Evolutionary conservation across 2,329 filamentous ascomycete species (phyloP).

Genomic region (Venturia aucupariae): DNA sequence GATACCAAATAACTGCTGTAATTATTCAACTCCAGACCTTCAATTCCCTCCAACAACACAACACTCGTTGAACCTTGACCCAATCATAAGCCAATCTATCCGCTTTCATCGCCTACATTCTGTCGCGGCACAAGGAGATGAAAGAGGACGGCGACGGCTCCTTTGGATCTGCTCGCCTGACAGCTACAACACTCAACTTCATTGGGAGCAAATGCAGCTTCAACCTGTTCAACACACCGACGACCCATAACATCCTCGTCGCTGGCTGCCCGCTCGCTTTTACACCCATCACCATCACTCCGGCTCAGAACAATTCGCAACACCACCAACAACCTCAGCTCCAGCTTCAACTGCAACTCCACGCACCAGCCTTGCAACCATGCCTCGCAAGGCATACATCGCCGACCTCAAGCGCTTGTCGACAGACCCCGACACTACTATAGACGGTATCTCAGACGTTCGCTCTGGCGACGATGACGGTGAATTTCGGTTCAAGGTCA

Average conservation of each 20-base stretch:
- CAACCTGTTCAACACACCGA: not conserved
- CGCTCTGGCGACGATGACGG: constrained; percentile 60
- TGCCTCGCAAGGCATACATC: constrained; percentile 59
- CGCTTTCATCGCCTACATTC: not conserved
- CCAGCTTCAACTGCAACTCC: not conserved
- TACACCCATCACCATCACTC: not conserved
- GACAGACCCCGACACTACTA: constrained; percentile 21
- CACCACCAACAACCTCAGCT: not conserved
- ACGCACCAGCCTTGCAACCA: constrained; percentile 25
- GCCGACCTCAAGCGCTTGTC: constrained; percentile 43
- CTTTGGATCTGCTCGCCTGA: not conserved
- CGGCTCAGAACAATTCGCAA: not conserved
- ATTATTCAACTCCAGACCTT: not conserved
- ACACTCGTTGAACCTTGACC: not conserved
- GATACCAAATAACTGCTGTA: not conserved
- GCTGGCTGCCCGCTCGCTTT: not conserved
- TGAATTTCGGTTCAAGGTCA: constrained; percentile 55
- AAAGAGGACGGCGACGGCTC: not conserved
- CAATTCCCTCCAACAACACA: not conserved
- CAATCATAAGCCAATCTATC: not conserved
- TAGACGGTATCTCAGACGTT: constrained; percentile 46
- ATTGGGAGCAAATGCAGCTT: not conserved
- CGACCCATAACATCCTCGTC: not conserved
- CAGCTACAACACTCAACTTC: not conserved
- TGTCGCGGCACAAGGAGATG: not conserved